Evolutionary conservation across 441 rosid genomes (phyloP).

Genomic region (Flueggea neowawraea): DNA sequence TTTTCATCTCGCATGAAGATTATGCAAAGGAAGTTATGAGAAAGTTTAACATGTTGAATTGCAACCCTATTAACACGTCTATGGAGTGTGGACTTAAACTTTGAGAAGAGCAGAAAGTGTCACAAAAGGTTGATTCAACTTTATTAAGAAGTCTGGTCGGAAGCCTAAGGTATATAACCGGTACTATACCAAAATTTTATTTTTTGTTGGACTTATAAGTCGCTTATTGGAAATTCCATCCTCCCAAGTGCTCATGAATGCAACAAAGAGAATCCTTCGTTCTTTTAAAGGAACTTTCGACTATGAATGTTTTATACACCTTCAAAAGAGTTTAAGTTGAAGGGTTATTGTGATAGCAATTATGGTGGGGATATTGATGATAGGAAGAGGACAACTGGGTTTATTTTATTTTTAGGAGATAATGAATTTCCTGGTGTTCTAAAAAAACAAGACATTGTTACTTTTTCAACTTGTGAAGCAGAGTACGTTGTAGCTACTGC

Average conservation of each 20-base stretch:
- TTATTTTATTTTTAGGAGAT: not conserved
- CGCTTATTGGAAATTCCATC: slow-evolving; percentile 8
- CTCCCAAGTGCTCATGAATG: not conserved
- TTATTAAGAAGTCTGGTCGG: slow-evolving; percentile 2
- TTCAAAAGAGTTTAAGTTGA: not conserved
- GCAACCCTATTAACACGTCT: not conserved
- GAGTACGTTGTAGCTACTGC: not conserved
- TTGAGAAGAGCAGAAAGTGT: not conserved
- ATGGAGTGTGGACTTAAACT: not conserved
- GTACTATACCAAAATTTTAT: slow-evolving; percentile 2
- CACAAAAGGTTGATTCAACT: no score
- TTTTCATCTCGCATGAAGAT: not conserved
- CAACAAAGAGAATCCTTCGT: not conserved
- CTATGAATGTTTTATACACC: not conserved
- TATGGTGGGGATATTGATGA: not conserved
- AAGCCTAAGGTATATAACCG: slow-evolving; percentile 2
- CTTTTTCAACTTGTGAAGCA: no score
- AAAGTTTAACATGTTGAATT: slow-evolving; percentile 6
- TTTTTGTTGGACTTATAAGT: slow-evolving; percentile 8
- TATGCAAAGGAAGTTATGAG: slow-evolving; percentile 1
- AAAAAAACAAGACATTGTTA: not conserved
- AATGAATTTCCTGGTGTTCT: not conserved
- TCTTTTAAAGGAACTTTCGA: slow-evolving; percentile 7
- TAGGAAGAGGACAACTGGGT: slow-evolving; percentile 1
- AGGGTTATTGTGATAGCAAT: slow-evolving; percentile 6